phyloP scores from a whole-genome alignment of 441 rosid genomes.

The Erodium chrysanthum region DNA sequence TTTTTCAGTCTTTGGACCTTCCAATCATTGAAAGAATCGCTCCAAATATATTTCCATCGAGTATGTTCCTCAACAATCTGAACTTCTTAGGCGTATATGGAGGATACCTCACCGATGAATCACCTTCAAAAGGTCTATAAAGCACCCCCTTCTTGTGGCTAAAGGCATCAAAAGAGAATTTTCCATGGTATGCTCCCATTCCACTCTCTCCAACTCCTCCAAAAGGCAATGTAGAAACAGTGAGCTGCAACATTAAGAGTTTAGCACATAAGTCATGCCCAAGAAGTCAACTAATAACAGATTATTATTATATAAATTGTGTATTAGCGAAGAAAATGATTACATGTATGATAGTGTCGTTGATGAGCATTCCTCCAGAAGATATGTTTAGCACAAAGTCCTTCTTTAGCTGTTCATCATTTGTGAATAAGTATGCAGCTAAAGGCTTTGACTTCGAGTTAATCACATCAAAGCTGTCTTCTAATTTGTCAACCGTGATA shows the following conservation, averaged over 20 bases:
- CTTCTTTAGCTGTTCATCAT: slow-evolving; percentile 47
- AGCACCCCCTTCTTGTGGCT: slow-evolving; percentile 62
- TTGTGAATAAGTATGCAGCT: slow-evolving; percentile 77
- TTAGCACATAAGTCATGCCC: not conserved
- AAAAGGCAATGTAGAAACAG: slow-evolving; percentile 43
- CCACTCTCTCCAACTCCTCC: slow-evolving; percentile 79
- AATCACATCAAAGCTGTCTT: slow-evolving; percentile 48
- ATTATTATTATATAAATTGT: too few relatives aligned
- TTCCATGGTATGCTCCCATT: slow-evolving; percentile 60
- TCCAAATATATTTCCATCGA: slow-evolving; percentile 31
- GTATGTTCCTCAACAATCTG: slow-evolving; percentile 38
- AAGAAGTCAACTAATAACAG: not conserved
- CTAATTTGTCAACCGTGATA: slow-evolving; percentile 48
- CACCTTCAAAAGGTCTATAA: slow-evolving; percentile 41
- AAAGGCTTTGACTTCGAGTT: slow-evolving; percentile 70
- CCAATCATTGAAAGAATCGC: slow-evolving; percentile 38
- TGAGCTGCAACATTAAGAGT: slow-evolving; percentile 33
- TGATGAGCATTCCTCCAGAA: slow-evolving; percentile 70
- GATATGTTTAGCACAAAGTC: slow-evolving; percentile 50
- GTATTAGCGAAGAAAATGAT: slow-evolving; percentile 1
- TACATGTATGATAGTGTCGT: slow-evolving; percentile 75
- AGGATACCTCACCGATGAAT: slow-evolving; percentile 40
- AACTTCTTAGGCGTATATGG: slow-evolving; percentile 47
- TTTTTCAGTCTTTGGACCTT: slow-evolving; percentile 19
- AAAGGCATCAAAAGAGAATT: slow-evolving; percentile 60